phyloP scores from a whole-genome alignment of 441 rosid genomes.

The Flueggea neowawraea region DNA sequence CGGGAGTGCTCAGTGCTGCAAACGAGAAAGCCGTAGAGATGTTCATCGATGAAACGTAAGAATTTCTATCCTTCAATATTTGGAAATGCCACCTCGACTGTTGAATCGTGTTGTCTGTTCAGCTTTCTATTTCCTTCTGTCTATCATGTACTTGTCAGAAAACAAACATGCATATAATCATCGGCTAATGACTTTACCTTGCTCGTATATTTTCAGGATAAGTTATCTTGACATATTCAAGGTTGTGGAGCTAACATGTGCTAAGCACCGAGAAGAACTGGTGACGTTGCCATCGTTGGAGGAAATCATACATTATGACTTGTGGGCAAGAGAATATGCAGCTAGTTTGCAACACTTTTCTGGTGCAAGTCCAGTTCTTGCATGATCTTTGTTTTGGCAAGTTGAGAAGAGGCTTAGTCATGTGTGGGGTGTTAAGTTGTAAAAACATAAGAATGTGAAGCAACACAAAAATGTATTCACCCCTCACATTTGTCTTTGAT shows the following conservation, averaged over 20 bases:
- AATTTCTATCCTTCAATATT: background rate
- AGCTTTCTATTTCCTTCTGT: no score
- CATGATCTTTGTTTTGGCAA: slow-evolving; percentile 15
- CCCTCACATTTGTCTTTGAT: no score
- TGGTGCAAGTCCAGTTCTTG: slow-evolving; percentile 53
- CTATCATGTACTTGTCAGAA: no score
- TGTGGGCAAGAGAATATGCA: slow-evolving; percentile 86
- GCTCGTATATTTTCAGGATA: slow-evolving; percentile 45
- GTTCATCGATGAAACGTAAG: slow-evolving; percentile 86
- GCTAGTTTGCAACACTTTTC: slow-evolving; percentile 43
- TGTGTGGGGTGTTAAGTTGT: no score
- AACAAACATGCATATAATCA: no score
- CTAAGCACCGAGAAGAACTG: slow-evolving; percentile 62
- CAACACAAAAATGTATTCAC: no score
- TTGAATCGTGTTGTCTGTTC: no score
- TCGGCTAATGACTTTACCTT: no score
- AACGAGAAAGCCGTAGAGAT: slow-evolving; percentile 92
- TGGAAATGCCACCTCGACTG: no score
- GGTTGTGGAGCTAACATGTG: slow-evolving; percentile 84
- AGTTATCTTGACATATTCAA: slow-evolving; percentile 86
- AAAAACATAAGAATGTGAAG: no score
- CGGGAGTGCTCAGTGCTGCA: slow-evolving; percentile 97
- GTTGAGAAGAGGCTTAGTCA: no score
- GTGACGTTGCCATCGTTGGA: slow-evolving; percentile 72
- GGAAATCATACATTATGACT: slow-evolving; percentile 82